These are phyloP conservation scores for Zymoseptoria crescenta DNA, from an alignment of 2,329 filamentous ascomycete genomes.

Conservation along the genomic window DNA sequence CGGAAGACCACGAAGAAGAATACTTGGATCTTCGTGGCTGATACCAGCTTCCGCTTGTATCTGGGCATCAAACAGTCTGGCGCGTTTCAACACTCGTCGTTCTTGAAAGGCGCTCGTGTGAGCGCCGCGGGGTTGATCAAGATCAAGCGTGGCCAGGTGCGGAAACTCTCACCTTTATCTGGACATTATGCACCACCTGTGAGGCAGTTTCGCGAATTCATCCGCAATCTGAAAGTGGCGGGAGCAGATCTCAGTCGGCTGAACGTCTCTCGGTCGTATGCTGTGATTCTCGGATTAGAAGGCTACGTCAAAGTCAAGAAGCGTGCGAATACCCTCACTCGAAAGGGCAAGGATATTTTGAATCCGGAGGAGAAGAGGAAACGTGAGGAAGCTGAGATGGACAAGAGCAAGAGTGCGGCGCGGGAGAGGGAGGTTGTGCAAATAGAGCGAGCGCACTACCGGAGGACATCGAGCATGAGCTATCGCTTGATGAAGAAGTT, in stretches of 20 bases:
- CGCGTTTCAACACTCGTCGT: constrained; percentile 84
- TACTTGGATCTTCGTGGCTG: constrained; percentile 89
- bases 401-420: constrained; percentile 54
- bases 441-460: constrained; percentile 33
- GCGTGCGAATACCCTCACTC: constrained; percentile 53
- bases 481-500: constrained; percentile 25
- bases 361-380: constrained; percentile 50
- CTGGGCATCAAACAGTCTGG: constrained; percentile 85
- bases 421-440: constrained; percentile 49
- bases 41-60: constrained; percentile 77
- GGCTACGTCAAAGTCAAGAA: constrained; percentile 63
- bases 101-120: constrained; percentile 75
- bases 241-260: constrained; percentile 74
- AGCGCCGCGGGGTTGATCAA: constrained; percentile 77
- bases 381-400: constrained; percentile 41
- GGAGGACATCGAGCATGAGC: constrained; percentile 27
- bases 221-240: constrained; percentile 61
- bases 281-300: constrained; percentile 74
- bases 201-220: constrained; percentile 74
- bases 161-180: constrained; percentile 57
- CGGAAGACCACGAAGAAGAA: constrained; percentile 74
- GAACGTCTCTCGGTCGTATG: constrained; percentile 73
- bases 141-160: constrained; percentile 71
- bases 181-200: constrained; percentile 83
- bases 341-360: constrained; percentile 51